These are phyloP conservation scores for Trematosphaeria pertusa DNA, from an alignment of 2,329 filamentous ascomycete genomes.

Conservation along the genomic window DNA sequence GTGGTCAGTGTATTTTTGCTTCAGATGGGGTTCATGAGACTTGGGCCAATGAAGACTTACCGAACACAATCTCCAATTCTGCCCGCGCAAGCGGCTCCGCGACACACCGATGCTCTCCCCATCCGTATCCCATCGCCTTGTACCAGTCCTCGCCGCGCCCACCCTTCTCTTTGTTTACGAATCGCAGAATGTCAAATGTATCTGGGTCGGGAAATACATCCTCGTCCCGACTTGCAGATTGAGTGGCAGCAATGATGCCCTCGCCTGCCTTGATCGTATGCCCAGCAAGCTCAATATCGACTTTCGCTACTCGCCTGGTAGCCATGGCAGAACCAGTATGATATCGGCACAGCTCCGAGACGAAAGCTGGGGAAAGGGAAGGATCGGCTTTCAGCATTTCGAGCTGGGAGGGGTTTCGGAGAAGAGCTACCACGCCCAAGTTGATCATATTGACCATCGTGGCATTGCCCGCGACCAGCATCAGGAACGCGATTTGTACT, in stretches of 20 bases:
- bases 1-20: too few relatives aligned
- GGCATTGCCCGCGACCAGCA: conserved; percentile 60
- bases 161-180: conserved; percentile 21
- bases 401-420: conserved; percentile 54
- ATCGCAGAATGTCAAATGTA: conserved; percentile 50
- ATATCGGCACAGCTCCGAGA: conserved; percentile 58
- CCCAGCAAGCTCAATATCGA: conserved; percentile 54
- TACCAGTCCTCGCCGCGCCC: conserved; percentile 22
- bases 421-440: conserved; percentile 55
- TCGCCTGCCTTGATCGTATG: conserved; percentile 53
- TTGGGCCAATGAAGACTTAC: too few relatives aligned
- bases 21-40: too few relatives aligned
- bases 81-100: conserved; percentile 54
- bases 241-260: conserved; percentile 57
- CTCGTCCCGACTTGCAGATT: conserved; percentile 58
- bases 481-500: conserved; percentile 58
- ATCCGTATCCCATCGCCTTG: conserved; percentile 55
- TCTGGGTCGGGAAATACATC: conserved; percentile 38
- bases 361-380: conserved; percentile 48
- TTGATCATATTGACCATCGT: conserved; percentile 62
- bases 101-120: conserved; percentile 56
- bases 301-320: conserved; percentile 57
- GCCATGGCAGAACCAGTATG: conserved; percentile 58
- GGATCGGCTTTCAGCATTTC: conserved; percentile 51
- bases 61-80: conserved; percentile 55